phyloP scores from a whole-genome alignment of 2,329 filamentous ascomycete species.

The Stenocarpella maydis region DNA sequence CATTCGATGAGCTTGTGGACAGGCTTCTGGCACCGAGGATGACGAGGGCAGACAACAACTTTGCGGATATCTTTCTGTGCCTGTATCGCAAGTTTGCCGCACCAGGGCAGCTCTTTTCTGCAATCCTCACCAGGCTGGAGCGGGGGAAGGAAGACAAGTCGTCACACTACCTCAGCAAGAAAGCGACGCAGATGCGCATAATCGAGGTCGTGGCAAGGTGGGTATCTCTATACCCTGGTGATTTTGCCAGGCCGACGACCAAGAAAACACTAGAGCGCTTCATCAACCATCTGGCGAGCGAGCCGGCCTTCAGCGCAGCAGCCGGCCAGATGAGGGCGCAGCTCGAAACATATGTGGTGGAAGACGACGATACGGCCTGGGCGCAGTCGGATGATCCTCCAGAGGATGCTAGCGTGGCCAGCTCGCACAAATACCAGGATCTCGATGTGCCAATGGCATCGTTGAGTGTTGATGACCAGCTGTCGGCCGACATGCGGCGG shows the following conservation, averaged over 20 bases:
- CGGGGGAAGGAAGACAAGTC: slow-evolving; percentile 71
- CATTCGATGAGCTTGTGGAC: slow-evolving; percentile 80
- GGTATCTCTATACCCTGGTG: slow-evolving; percentile 89
- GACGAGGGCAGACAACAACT: slow-evolving; percentile 89
- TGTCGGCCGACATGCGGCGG: slow-evolving; percentile 46
- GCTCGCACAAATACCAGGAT: slow-evolving; percentile 42
- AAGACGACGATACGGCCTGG: slow-evolving; percentile 95
- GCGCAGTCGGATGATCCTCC: slow-evolving; percentile 74
- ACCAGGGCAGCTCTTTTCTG: slow-evolving; percentile 78
- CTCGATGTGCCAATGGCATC: slow-evolving; percentile 54
- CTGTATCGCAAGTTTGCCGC: slow-evolving; percentile 93
- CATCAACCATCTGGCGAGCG: slow-evolving; percentile 75
- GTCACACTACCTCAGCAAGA: slow-evolving; percentile 77
- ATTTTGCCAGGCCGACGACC: slow-evolving; percentile 84
- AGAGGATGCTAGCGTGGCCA: slow-evolving; percentile 53
- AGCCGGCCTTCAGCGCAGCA: slow-evolving; percentile 83
- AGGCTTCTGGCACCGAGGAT: slow-evolving; percentile 83
- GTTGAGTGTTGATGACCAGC: slow-evolving; percentile 57
- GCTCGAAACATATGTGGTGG: slow-evolving; percentile 74
- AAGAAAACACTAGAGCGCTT: slow-evolving; percentile 78
- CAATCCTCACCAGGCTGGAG: slow-evolving; percentile 81
- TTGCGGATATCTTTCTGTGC: slow-evolving; percentile 87
- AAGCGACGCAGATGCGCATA: slow-evolving; percentile 82
- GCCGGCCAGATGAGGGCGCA: slow-evolving; percentile 86
- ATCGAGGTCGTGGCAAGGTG: slow-evolving; percentile 87